Conservation (phyloP, 1,284 basidiomycete genomes). For the Naganishia cerealis region DNA sequence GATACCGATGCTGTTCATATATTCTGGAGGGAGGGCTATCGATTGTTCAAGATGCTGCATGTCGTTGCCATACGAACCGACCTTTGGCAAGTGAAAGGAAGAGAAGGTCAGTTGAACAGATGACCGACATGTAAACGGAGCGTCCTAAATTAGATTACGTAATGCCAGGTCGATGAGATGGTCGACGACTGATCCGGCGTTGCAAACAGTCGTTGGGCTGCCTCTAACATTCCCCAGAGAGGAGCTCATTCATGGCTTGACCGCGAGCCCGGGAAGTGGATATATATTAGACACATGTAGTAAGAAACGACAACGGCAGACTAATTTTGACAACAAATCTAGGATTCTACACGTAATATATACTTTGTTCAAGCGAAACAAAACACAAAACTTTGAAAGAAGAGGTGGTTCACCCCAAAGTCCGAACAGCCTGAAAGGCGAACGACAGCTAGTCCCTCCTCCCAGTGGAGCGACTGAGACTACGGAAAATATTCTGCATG, state of each 20-base stretch:
- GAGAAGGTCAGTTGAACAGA: neutral
- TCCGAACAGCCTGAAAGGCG: neutral
- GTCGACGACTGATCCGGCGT: no score
- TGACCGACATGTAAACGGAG: neutral
- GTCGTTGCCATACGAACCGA: neutral
- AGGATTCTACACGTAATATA: conserved; percentile 1
- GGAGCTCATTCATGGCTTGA: no score
- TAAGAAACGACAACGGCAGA: conserved; percentile 13
- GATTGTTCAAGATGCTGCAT: neutral
- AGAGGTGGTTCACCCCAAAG: neutral
- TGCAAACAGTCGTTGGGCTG: no score
- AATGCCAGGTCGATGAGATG: neutral
- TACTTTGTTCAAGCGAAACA: neutral
- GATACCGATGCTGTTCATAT: neutral
- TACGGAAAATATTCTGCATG: conserved; percentile 49
- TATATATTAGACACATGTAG: conserved; percentile 7
- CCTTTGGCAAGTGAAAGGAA: neutral
- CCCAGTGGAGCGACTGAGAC: conserved; percentile 46
- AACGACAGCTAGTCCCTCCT: conserved; percentile 1
- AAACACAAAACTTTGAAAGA: neutral
- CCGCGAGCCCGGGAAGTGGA: neutral
- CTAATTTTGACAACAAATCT: conserved; percentile 20
- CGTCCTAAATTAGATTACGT: neutral
- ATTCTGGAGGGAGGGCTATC: neutral
- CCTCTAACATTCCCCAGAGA: no score